Percentiles rank a stretch among this genome's conserved stretches.
Conservation (phyloP, 1,139 yeast genomes). For the Debaryomyces psychrophilus region DNA sequence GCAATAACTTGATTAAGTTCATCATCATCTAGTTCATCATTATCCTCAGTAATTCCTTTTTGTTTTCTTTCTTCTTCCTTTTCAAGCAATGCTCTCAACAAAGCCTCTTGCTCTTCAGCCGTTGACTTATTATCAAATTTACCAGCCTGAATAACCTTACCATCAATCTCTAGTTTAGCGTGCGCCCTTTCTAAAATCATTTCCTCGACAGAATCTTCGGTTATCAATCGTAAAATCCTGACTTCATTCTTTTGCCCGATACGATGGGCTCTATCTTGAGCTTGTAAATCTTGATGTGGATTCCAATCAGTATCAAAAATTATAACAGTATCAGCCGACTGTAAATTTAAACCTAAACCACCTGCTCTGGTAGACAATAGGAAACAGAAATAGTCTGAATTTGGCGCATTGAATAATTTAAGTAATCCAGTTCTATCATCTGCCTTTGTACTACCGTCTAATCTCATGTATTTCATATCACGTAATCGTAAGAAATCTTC, state of each 20-base stretch:
- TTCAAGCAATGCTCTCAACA: conserved; percentile 67
- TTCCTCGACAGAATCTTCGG: conserved; percentile 83
- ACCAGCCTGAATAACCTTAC: conserved; percentile 88
- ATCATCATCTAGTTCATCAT: conserved; percentile 64
- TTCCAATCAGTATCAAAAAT: conserved; percentile 92
- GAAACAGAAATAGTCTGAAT: conserved; percentile 76
- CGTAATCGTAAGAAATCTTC: conserved; percentile 74
- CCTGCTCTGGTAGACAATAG: conserved; percentile 86
- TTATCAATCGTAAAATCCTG: conserved; percentile 74
- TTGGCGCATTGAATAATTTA: conserved; percentile 70
- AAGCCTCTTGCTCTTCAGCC: conserved; percentile 80
- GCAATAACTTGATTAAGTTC: conserved; percentile 75
- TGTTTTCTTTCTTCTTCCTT: conserved; percentile 66
- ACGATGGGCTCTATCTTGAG: conserved; percentile 89
- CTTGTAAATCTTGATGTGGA: conserved; percentile 91
- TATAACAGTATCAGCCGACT: conserved; percentile 86
- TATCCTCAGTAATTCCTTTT: conserved; percentile 37
- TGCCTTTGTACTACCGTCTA: conserved; percentile 83
- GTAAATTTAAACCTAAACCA: conserved; percentile 83
- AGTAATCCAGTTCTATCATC: conserved; percentile 77
- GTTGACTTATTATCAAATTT: conserved; percentile 82
- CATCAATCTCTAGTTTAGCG: conserved; percentile 81
- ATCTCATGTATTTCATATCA: conserved; percentile 69
- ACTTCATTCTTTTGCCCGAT: conserved; percentile 90
- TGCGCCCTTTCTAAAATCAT: conserved; percentile 81